Evolutionary conservation across 768 basidiomycete species (phyloP).

Genomic region (Suillus lakei): DNA sequence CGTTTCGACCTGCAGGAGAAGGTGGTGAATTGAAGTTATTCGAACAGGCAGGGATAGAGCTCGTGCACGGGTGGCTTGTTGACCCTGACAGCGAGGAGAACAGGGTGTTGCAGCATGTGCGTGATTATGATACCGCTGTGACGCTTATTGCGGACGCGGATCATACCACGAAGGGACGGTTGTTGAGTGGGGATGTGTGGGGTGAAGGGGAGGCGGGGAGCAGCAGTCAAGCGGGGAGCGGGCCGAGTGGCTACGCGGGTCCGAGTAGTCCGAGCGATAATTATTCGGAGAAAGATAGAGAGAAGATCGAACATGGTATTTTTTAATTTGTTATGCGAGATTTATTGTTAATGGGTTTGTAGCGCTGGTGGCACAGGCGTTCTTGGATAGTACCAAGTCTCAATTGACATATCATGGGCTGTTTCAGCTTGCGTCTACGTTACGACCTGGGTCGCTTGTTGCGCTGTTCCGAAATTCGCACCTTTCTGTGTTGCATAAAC

Average conservation of each 20-base stretch:
- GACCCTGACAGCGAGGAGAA: conserved; percentile 58
- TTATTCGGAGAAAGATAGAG: conserved; percentile 57
- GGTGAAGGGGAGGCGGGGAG: conserved; percentile 6
- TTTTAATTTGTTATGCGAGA: conserved; percentile 4
- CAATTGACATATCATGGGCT: conserved; percentile 90
- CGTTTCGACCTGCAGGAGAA: conserved; percentile 67
- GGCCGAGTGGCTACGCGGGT: conserved; percentile 13
- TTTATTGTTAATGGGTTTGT: background rate
- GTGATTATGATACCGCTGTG: conserved; percentile 78
- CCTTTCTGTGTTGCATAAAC: conserved; percentile 84
- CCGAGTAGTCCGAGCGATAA: conserved; percentile 18
- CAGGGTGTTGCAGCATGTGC: conserved; percentile 50
- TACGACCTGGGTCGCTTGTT: conserved; percentile 62
- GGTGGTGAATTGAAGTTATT: conserved; percentile 87
- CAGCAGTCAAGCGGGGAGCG: conserved; percentile 7
- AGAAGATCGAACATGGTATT: conserved; percentile 75
- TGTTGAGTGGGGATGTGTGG: conserved; percentile 51
- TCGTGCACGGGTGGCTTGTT: conserved; percentile 85
- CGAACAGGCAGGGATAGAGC: conserved; percentile 75
- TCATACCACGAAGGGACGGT: conserved; percentile 64
- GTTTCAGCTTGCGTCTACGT: conserved; percentile 67
- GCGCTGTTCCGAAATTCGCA: conserved; percentile 93
- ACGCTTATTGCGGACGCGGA: conserved; percentile 81
- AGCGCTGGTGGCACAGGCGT: conserved; percentile 73
- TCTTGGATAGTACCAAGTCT: conserved; percentile 72